Base-by-base conservation (phyloP, 140 eudicot genomes). In the Anethum foeniculum region DNA sequence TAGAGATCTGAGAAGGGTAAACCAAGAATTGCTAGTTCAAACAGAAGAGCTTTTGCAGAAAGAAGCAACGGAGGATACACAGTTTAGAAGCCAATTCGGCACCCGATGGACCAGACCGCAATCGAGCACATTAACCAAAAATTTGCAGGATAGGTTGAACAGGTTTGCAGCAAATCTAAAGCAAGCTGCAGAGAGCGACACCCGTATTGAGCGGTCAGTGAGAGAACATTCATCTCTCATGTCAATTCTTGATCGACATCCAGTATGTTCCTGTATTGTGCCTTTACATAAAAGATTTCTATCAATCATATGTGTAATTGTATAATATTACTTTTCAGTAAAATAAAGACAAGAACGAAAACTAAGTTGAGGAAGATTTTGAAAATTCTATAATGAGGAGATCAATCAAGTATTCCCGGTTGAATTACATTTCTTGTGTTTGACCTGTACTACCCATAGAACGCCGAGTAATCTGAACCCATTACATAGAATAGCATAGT, bases 91-190 rank as follows among this genome's bases (percentile, higher is more conserved):
- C 77, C 99, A 95, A 79, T 95, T 92, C 81, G 99, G 99, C 78
- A 87, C 91, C 19, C 91, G 99, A 76, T 96, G 99, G 99, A 96
- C 99, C 39, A 85, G 99, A 83, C 97, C 98, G 67, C 99, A 91
- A 76, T 96, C 98, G 23, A 88, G 87, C 85, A 96, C 99, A 58
- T 83, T 96, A 32, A 96, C 96, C 12, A 96, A 96, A 80, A 93
- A 91, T 80, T 84, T 93, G 71, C 98, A 85, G 84, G 99, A 96
- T 80, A 91, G 99, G 77, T 83, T 96, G 76, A 96, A 96, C 78
- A 90, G 96, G 81, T 93, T 96, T 88, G 98, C 99, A 11, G 98
- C 82, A 71, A 93, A 96, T 88, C 68, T 96, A 79, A 96, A 96
- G 86, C 98, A 93, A 81, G 99, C 99, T 79, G 93, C 91, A 73